Evolutionary conservation across 1,284 basidiomycete genomes (phyloP), one percentile per base, ranked within the genome.

Genomic region (Pseudozyma tsukubaensis): DNA sequence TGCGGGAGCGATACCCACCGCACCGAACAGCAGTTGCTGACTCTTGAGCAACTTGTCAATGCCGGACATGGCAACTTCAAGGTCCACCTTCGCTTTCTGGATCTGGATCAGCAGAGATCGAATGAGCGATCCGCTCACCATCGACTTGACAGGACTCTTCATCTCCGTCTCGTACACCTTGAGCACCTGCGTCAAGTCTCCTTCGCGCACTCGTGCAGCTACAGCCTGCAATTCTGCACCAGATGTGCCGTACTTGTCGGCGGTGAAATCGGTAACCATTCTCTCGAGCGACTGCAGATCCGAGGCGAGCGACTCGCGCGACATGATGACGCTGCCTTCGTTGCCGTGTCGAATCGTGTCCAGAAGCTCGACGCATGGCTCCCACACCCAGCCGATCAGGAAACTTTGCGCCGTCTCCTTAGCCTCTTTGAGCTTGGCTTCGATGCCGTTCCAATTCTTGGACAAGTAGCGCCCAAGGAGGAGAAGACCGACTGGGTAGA

Each of bases 41-140:
- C 93, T 94, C 78, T 92, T 93, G 70, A 99, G 90, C 53, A 99
- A 88, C 82, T 92, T 93, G 86, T 99, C 96, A 74, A 97, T 92
- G 53, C 93, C 91, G 57, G 90, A 86, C 80, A 97, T 87, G 32
- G 93, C 89, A 86, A 96, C 89, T 77, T 94, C 92, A 56, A 98
- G 90, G 84, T 99, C 96, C 62, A 94, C 94, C 88, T 98, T 98
- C 62, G 94, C 93, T 85, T 98, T 99, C 82, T 99, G 96, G 1
- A 97, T 89, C 84, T 98, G 96, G 58, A 99, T 92, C 63, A 99
- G 90, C 36, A 95, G 86, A 0, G 93, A 91, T 42, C 96, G 89
- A 29, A 98, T 86, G 13, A 99, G 88, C 13, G 91, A 92, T 5
- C 96, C 96, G 3, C 88, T 87, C 7, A 98, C 68, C 4, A 91